Conservation (phyloP, 495 filamentous ascomycete genomes). For the Evernia prunastri region DNA sequence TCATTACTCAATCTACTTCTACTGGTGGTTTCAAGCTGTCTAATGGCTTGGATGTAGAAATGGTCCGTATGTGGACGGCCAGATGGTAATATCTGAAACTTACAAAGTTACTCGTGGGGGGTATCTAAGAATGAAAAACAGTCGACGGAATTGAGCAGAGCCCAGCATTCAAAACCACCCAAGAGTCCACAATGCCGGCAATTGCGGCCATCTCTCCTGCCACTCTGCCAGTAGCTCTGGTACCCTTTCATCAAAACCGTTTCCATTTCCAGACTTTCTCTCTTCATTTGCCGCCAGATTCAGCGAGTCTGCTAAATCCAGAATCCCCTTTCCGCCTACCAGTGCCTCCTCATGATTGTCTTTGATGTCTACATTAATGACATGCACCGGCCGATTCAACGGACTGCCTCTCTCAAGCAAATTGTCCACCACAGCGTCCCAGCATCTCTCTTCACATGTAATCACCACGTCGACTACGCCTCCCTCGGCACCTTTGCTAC, state of each 20-base stretch:
- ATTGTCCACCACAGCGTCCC: slow-evolving; percentile 97
- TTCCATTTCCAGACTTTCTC: slow-evolving; percentile 56
- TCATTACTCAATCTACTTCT: neutral
- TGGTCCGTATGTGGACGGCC: neutral
- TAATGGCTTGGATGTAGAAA: neutral
- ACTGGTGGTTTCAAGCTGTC: neutral
- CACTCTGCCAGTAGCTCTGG: slow-evolving; percentile 90
- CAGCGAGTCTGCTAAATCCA: slow-evolving; percentile 81
- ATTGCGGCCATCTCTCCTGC: slow-evolving; percentile 89
- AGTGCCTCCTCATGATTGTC: slow-evolving; percentile 97
- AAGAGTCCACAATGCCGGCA: slow-evolving; percentile 90
- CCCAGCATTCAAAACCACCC: slow-evolving; percentile 71
- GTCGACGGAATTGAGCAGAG: neutral
- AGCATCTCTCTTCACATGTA: slow-evolving; percentile 96
- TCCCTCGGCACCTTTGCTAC: slow-evolving; percentile 72
- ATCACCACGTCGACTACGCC: slow-evolving; percentile 93
- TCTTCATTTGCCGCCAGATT: slow-evolving; percentile 79
- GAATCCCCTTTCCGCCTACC: slow-evolving; percentile 83
- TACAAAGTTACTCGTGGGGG: neutral
- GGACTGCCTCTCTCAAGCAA: slow-evolving; percentile 73
- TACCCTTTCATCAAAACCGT: slow-evolving; percentile 86
- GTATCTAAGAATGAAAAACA: neutral
- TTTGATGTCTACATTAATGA: slow-evolving; percentile 96
- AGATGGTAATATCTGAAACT: neutral
- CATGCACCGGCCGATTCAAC: slow-evolving; percentile 86